Evolutionary conservation across 441 rosid species (phyloP).

Genomic region (Pelargonium fulgidum): DNA sequence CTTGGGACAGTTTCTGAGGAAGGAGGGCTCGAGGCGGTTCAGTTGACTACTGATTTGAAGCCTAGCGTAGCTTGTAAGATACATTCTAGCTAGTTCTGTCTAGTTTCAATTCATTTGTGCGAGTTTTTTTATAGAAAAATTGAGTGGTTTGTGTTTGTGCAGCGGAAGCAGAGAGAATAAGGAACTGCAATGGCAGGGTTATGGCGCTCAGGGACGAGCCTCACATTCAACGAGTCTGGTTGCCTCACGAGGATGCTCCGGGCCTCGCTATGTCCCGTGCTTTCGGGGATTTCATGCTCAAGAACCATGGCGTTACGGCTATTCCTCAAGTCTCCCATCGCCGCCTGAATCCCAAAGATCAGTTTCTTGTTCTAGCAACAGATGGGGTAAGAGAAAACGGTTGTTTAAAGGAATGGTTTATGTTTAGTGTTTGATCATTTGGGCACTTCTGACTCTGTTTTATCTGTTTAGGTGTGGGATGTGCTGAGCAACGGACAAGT

Average conservation of each 20-base stretch:
- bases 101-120: not conserved
- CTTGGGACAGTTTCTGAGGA: conserved; percentile 44
- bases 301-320: conserved; percentile 62
- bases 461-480: conserved; percentile 57
- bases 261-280: conserved; percentile 89
- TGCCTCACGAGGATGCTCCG: conserved; percentile 59
- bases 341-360: conserved; percentile 45
- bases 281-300: conserved; percentile 65
- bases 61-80: conserved; percentile 35
- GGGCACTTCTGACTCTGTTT: not conserved
- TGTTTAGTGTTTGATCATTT: not conserved
- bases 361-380: conserved; percentile 59
- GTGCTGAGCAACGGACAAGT: conserved; percentile 65
- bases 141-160: not conserved
- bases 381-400: conserved; percentile 59
- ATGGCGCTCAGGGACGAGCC: conserved; percentile 63
- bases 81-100: not conserved
- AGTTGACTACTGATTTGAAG: conserved; percentile 67
- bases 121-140: not conserved
- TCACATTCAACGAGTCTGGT: conserved; percentile 73
- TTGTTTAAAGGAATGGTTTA: not conserved
- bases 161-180: conserved; percentile 82
- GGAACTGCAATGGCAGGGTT: conserved; percentile 59
- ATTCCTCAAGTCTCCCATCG: conserved; percentile 52
- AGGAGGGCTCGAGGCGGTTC: conserved; percentile 38